A percentile compares a stretch with the other conserved stretches of the same genome.
These are phyloP conservation scores for Ceratobasidium sp. DNA, from an alignment of 1,284 basidiomycete genomes.

Conservation along the genomic window DNA sequence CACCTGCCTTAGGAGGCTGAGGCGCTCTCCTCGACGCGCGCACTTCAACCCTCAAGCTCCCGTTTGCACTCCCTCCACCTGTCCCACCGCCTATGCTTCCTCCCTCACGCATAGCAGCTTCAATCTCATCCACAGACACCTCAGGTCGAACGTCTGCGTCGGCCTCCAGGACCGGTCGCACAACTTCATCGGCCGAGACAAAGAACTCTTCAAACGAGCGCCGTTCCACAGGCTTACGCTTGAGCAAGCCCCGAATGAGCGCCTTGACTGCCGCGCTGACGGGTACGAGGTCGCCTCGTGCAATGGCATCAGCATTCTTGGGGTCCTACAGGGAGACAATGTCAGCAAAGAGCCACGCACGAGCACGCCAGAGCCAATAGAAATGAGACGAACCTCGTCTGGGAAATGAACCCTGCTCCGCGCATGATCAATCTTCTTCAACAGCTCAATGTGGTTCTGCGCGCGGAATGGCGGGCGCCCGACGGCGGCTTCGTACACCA, in stretches of 20 bases:
- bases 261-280: slow-evolving; percentile 90
- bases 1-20: slow-evolving; percentile 44
- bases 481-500: slow-evolving; percentile 95
- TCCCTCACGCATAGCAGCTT: slow-evolving; percentile 49
- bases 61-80: slow-evolving; percentile 53
- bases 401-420: slow-evolving; percentile 89
- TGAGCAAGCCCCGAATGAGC: slow-evolving; percentile 86
- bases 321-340: slow-evolving; percentile 50
- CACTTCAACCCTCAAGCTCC: slow-evolving; percentile 54
- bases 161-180: slow-evolving; percentile 85
- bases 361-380: neutral
- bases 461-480: slow-evolving; percentile 96
- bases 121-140: slow-evolving; percentile 49
- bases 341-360: slow-evolving; percentile 13
- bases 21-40: slow-evolving; percentile 44
- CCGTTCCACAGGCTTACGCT: slow-evolving; percentile 86
- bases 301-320: slow-evolving; percentile 56
- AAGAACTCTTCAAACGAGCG: slow-evolving; percentile 96
- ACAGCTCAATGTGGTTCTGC: slow-evolving; percentile 94
- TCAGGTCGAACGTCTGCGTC: slow-evolving; percentile 57
- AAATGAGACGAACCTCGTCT: slow-evolving; percentile 73
- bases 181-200: slow-evolving; percentile 69
- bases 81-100: slow-evolving; percentile 50
- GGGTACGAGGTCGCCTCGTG: slow-evolving; percentile 57
- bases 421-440: slow-evolving; percentile 89